phyloP scores from a whole-genome alignment of 257 asterid genomes.

The Leptodermis oblonga region DNA sequence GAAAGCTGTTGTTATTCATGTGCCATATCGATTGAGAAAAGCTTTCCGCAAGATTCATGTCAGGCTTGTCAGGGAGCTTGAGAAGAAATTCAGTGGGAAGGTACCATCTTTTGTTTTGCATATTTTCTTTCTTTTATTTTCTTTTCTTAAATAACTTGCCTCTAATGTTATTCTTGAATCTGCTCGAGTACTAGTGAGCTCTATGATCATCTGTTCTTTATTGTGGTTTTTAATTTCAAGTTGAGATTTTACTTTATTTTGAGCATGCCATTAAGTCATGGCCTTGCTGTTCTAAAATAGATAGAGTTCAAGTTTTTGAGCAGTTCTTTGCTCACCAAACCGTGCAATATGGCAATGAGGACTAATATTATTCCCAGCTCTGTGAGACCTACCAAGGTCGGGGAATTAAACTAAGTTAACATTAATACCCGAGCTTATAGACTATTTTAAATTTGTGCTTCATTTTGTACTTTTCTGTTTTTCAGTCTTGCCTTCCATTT shows the following conservation, averaged over 20 bases:
- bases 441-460: neutral
- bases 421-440: constrained; percentile 6
- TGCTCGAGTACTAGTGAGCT: neutral
- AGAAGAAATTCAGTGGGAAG: constrained; percentile 96
- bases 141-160: neutral
- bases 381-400: constrained; percentile 6
- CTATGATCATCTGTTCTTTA: neutral
- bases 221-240: neutral
- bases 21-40: constrained; percentile 75
- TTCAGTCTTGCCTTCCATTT: too few relatives aligned
- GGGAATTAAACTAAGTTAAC: constrained; percentile 14
- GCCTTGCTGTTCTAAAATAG: neutral
- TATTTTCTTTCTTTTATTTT: neutral
- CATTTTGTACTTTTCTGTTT: neutral
- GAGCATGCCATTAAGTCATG: neutral
- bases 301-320: neutral
- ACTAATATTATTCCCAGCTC: constrained; percentile 18
- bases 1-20: constrained; percentile 90
- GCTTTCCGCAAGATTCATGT: constrained; percentile 86
- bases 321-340: neutral
- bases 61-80: constrained; percentile 82
- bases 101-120: too few relatives aligned
- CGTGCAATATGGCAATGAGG: neutral
- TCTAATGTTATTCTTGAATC: neutral
- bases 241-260: neutral